phyloP scores from a whole-genome alignment of 345 rosid genomes.

The Citrus reticulata region DNA sequence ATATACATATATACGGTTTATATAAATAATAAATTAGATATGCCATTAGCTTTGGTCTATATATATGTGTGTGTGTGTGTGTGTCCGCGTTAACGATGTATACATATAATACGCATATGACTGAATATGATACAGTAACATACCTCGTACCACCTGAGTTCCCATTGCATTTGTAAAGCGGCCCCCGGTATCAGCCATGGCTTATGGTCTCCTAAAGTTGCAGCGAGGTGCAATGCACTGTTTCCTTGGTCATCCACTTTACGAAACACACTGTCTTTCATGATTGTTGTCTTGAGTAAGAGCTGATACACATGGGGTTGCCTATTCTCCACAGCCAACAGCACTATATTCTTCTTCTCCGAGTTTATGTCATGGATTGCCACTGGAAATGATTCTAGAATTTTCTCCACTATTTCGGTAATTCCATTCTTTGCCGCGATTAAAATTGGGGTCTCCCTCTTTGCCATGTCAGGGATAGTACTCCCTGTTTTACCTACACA shows the following conservation, averaged over 20 bases:
- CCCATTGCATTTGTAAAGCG: conserved; percentile 67
- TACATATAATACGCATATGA: not conserved
- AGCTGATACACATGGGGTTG: conserved; percentile 37
- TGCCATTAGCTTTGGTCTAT: not conserved
- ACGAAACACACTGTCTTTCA: conserved; percentile 31
- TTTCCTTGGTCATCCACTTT: conserved; percentile 38
- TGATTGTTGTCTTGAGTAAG: conserved; percentile 11
- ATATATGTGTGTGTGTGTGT: too few species aligned
- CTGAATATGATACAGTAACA: not conserved
- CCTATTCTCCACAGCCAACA: conserved; percentile 51
- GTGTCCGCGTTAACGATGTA: too few species aligned
- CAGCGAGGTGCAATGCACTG: conserved; percentile 53
- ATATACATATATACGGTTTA: too few species aligned
- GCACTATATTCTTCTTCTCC: conserved; percentile 15
- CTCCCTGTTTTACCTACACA: not conserved
- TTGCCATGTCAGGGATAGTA: not conserved
- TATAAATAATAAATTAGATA: not conserved
- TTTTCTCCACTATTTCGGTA: conserved; percentile 22
- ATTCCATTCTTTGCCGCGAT: conserved; percentile 23
- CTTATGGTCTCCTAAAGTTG: conserved; percentile 32
- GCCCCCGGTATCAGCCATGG: conserved; percentile 58
- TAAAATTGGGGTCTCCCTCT: conserved; percentile 18
- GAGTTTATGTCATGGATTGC: conserved; percentile 15
- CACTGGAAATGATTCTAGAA: conserved; percentile 13
- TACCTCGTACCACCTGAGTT: conserved; percentile 62